Evolutionary conservation across 2,329 filamentous ascomycete species (phyloP).

Genomic region (Teratosphaeria gauchensis): DNA sequence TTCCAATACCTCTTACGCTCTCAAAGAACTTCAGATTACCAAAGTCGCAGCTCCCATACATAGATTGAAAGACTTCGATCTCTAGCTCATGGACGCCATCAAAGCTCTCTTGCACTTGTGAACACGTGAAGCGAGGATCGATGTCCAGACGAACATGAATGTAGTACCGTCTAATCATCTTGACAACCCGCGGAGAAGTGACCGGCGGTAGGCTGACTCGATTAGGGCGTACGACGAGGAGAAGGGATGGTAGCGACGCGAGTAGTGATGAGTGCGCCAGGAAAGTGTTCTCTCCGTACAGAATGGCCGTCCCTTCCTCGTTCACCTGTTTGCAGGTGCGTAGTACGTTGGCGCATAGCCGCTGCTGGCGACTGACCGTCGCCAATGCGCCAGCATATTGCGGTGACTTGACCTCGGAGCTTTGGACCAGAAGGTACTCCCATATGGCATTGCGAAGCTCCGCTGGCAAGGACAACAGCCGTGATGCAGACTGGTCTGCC

Average conservation of each 20-base stretch:
- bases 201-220: constrained; percentile 26
- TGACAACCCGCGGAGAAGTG: constrained; percentile 19
- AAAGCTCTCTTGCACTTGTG: constrained; percentile 35
- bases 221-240: constrained; percentile 24
- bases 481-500: constrained; percentile 9
- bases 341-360: constrained; percentile 34
- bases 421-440: constrained; percentile 5
- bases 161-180: constrained; percentile 35
- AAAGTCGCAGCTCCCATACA: constrained; percentile 35
- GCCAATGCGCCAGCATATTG: constrained; percentile 4
- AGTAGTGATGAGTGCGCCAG: constrained; percentile 41
- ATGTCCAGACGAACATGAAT: constrained; percentile 40
- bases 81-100: constrained; percentile 37
- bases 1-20: constrained; percentile 36
- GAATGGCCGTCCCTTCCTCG: constrained; percentile 33
- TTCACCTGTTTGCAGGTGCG: constrained; percentile 32
- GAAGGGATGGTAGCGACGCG: constrained; percentile 30
- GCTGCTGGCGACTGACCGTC: constrained; percentile 10
- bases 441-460: constrained; percentile 54
- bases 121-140: constrained; percentile 36
- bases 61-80: constrained; percentile 41
- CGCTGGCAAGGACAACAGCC: constrained; percentile 40
- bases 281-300: constrained; percentile 43
- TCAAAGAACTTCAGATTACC: constrained; percentile 36
- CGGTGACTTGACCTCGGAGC: not conserved